Percentiles rank a stretch among this genome's conserved stretches.
phyloP scores from a whole-genome alignment of 352 stramenopile genomes.

The Phytophthora tubulina region DNA sequence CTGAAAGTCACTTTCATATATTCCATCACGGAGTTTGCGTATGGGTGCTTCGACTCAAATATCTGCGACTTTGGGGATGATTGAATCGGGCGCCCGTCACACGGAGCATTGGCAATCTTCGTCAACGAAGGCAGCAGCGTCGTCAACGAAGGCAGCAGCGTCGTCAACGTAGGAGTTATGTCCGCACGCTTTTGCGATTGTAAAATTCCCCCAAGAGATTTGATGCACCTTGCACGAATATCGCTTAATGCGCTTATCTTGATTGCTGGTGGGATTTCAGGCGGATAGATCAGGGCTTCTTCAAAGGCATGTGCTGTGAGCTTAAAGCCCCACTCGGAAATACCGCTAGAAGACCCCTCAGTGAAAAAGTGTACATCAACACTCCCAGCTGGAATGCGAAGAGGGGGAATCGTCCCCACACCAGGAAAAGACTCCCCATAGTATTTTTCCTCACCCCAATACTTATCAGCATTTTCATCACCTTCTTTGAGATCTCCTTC shows the following conservation, averaged over 20 bases:
- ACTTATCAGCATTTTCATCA: conserved; percentile 34
- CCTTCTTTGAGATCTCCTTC: conserved; percentile 29
- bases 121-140: conserved; percentile 47
- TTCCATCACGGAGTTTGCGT: conserved; percentile 80
- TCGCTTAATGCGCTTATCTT: conserved; percentile 57
- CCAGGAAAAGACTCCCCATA: conserved; percentile 77
- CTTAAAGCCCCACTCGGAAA: conserved; percentile 86
- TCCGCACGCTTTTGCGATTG: conserved; percentile 24
- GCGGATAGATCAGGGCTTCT: conserved; percentile 57
- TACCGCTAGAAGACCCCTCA: conserved; percentile 51
- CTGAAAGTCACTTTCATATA: conserved; percentile 86
- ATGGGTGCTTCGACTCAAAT: conserved; percentile 90
- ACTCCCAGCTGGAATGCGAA: conserved; percentile 68
- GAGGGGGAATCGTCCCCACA: conserved; percentile 56
- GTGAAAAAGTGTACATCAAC: conserved; percentile 84
- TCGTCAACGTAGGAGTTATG: conserved; percentile 24
- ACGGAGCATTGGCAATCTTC: conserved; percentile 55
- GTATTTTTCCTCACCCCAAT: conserved; percentile 84
- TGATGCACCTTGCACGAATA: conserved; percentile 67
- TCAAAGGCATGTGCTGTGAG: conserved; percentile 77
- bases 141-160: conserved; percentile 41
- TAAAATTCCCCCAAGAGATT: conserved; percentile 53
- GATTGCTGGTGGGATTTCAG: conserved; percentile 62
- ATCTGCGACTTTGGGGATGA: conserved; percentile 62
- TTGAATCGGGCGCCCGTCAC: conserved; percentile 57